A percentile compares a stretch with the other conserved stretches of the same genome.
Evolutionary conservation across 495 filamentous ascomycete genomes (phyloP).

Genomic region (Aspergillus diversus): DNA sequence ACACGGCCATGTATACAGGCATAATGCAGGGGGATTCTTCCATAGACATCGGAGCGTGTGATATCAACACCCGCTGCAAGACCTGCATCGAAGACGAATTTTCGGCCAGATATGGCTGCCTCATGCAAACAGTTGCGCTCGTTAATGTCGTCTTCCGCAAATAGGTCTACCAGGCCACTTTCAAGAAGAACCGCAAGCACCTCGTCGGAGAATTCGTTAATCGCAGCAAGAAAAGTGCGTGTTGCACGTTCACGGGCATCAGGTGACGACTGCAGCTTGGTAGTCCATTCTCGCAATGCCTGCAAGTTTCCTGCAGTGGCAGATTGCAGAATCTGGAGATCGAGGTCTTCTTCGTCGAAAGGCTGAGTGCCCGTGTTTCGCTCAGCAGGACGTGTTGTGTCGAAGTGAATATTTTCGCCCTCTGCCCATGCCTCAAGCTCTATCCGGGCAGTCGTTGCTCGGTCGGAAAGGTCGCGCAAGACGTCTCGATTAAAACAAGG

Average conservation of each 20-base stretch:
- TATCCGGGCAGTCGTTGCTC: constrained; percentile 88
- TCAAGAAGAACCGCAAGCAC: constrained; percentile 75
- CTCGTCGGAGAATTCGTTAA: constrained; percentile 80
- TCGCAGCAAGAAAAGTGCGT: constrained; percentile 82
- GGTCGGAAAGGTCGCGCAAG: constrained; percentile 93
- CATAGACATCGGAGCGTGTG: constrained; percentile 86
- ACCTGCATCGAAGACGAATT: constrained; percentile 73
- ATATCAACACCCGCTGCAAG: constrained; percentile 72
- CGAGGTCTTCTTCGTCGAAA: constrained; percentile 81
- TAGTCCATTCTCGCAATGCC: constrained; percentile 65
- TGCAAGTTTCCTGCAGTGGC: constrained; percentile 72
- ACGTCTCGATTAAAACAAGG: constrained; percentile 97
- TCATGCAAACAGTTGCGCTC: constrained; percentile 95
- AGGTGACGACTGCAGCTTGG: constrained; percentile 54
- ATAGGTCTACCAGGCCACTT: constrained; percentile 81
- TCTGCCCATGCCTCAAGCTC: constrained; percentile 97
- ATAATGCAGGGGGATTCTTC: constrained; percentile 91
- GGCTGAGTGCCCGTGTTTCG: constrained; percentile 66
- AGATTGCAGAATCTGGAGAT: constrained; percentile 85
- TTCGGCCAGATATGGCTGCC: constrained; percentile 85
- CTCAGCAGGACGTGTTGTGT: constrained; percentile 60
- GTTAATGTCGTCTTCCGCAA: constrained; percentile 94
- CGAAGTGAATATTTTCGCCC: constrained; percentile 85
- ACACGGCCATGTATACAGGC: constrained; percentile 92
- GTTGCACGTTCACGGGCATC: constrained; percentile 76